These are phyloP conservation scores for Oryza coarctata DNA, from an alignment of 176 grass and related monocot species.

Conservation along the genomic window DNA sequence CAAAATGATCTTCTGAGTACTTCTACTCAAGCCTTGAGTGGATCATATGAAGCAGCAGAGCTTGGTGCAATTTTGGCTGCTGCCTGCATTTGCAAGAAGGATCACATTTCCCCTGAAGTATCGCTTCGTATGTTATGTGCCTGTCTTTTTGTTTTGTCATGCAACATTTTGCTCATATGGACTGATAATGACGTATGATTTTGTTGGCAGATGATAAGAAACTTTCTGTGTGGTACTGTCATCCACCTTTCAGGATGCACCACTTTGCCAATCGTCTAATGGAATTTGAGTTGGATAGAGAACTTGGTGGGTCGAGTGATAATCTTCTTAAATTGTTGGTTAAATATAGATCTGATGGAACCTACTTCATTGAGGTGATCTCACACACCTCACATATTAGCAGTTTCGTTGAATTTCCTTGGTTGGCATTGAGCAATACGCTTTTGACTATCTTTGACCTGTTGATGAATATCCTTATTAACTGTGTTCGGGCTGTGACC, in stretches of 20 bases:
- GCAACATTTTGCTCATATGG: slow-evolving; percentile 2
- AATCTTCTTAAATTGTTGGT: slow-evolving; percentile 66
- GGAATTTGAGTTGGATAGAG: slow-evolving; percentile 77
- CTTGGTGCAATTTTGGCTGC: slow-evolving; percentile 70
- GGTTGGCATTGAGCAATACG: slow-evolving; percentile 16
- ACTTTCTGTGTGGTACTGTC: slow-evolving; percentile 66
- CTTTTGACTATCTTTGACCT: slow-evolving; percentile 1
- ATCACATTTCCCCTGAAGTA: slow-evolving; percentile 46
- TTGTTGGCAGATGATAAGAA: slow-evolving; percentile 48
- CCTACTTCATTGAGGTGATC: slow-evolving; percentile 81
- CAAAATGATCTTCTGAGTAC: slow-evolving; percentile 68
- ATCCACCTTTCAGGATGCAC: slow-evolving; percentile 86
- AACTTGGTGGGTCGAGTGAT: slow-evolving; percentile 50
- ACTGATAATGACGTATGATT: slow-evolving; percentile 12
- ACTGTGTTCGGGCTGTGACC: slow-evolving; percentile 31
- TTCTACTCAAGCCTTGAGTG: slow-evolving; percentile 41
- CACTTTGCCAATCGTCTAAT: slow-evolving; percentile 57
- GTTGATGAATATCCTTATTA: slow-evolving; percentile 7
- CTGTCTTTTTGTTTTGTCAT: neutral
- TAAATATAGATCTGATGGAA: slow-evolving; percentile 73
- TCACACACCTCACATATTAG: neutral
- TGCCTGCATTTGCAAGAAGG: slow-evolving; percentile 76
- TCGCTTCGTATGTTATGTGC: slow-evolving; percentile 59
- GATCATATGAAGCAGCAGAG: slow-evolving; percentile 42
- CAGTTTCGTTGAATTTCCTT: neutral